Evolutionary conservation across 805 yeast genomes (phyloP).

Genomic region (Ogataea pini): DNA sequence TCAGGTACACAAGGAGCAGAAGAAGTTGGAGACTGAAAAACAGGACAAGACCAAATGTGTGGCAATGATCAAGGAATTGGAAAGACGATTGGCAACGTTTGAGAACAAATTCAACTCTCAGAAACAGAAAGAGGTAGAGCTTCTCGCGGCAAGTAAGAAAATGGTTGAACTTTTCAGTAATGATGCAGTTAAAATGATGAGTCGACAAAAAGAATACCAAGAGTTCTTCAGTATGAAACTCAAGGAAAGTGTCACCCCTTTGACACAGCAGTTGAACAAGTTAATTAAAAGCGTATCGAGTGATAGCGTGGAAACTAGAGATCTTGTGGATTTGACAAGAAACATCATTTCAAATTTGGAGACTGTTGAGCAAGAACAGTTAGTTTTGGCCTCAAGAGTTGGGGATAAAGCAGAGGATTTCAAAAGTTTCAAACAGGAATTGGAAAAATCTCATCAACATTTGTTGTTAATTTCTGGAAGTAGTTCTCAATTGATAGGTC

Average conservation of each 20-base stretch:
- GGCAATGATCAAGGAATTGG: constrained; percentile 25
- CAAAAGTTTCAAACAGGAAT: constrained; percentile 11
- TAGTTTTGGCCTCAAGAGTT: constrained; percentile 1
- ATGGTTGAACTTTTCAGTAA: constrained; percentile 32
- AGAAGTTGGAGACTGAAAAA: constrained; percentile 22
- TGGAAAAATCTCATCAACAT: constrained; percentile 1
- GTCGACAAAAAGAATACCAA: constrained; percentile 19
- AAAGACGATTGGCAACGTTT: constrained; percentile 33
- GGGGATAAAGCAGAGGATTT: constrained; percentile 17
- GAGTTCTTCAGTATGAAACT: constrained; percentile 20
- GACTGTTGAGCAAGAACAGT: constrained; percentile 12
- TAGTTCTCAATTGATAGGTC: not conserved
- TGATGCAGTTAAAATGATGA: constrained; percentile 28
- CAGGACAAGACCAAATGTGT: constrained; percentile 26
- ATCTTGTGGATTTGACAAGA: constrained; percentile 1
- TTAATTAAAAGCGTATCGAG: not conserved
- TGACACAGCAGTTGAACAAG: constrained; percentile 14
- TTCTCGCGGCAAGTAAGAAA: constrained; percentile 14
- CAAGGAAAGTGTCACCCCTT: constrained; percentile 16
- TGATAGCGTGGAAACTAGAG: not conserved
- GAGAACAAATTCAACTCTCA: constrained; percentile 35
- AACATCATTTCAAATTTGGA: constrained; percentile 5
- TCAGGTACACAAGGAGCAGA: constrained; percentile 35
- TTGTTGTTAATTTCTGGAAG: not conserved
- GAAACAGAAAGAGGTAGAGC: constrained; percentile 12